These are phyloP conservation scores for Infundibulicybe gibba DNA, from an alignment of 768 basidiomycete genomes.

Conservation along the genomic window DNA sequence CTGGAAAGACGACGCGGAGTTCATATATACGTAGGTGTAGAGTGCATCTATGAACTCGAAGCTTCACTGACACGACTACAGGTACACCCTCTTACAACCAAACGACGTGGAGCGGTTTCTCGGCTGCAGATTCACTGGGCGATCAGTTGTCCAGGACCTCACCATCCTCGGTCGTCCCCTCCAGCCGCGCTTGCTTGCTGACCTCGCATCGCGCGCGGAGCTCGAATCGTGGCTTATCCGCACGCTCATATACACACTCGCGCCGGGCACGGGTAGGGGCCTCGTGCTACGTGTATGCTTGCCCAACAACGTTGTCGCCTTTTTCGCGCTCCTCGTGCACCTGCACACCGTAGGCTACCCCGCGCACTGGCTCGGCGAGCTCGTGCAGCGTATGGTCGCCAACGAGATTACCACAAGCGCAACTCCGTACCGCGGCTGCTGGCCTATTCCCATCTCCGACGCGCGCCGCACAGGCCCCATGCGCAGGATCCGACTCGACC, in stretches of 20 bases:
- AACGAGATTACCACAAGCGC: constrained; percentile 20
- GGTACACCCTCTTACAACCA: constrained; percentile 21
- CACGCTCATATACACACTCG: constrained; percentile 24
- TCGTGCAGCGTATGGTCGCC: constrained; percentile 19
- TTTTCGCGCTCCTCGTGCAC: constrained; percentile 25
- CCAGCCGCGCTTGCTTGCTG: constrained; percentile 14
- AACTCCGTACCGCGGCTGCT: constrained; percentile 16
- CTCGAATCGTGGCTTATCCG: constrained; percentile 28
- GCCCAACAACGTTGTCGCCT: constrained; percentile 29
- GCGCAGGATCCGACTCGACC: constrained; percentile 21
- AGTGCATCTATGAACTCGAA: too few species aligned
- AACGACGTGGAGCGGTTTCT: constrained; percentile 23
- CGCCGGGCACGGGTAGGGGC: constrained; percentile 17
- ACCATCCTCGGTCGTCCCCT: constrained; percentile 9
- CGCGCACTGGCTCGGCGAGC: constrained; percentile 31
- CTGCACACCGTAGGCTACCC: constrained; percentile 30
- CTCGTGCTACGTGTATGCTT: constrained; percentile 19
- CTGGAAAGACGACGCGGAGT: constrained; percentile 24
- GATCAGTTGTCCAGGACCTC: constrained; percentile 16
- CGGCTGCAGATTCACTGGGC: constrained; percentile 17
- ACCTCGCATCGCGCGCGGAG: constrained; percentile 19
- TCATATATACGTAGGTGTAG: constrained; percentile 21
- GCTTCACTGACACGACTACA: too few species aligned
- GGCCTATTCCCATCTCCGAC: constrained; percentile 23
- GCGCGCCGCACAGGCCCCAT: constrained; percentile 10